Evolutionary conservation across 108 stramenopile species (phyloP).

Genomic region (Pseudonitzschia delicatissima): DNA sequence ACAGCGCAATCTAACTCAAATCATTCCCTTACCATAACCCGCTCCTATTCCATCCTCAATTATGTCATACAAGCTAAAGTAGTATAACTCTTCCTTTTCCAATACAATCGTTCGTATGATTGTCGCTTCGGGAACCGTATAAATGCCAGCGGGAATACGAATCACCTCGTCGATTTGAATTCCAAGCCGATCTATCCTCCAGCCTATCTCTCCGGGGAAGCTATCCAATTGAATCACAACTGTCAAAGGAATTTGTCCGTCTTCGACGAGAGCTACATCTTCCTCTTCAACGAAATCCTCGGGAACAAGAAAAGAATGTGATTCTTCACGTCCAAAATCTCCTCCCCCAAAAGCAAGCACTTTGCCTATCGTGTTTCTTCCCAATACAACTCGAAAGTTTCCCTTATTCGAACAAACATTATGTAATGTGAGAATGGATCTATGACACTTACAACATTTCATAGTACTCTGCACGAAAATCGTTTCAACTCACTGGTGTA

Average conservation of each 20-base stretch:
- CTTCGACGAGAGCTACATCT: neutral
- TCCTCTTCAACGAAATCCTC: constrained; percentile 5
- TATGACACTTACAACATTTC: no score
- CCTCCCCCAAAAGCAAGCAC: constrained; percentile 18
- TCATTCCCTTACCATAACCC: constrained; percentile 15
- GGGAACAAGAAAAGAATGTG: constrained; percentile 13
- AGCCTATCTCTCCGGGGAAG: constrained; percentile 30
- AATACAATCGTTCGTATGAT: constrained; percentile 20
- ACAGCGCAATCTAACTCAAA: neutral
- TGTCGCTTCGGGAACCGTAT: constrained; percentile 13
- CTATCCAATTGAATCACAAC: constrained; percentile 26
- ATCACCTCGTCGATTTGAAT: constrained; percentile 29
- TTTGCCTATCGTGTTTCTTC: constrained; percentile 7
- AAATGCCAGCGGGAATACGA: constrained; percentile 20
- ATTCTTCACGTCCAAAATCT: constrained; percentile 9
- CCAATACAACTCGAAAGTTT: constrained; percentile 19
- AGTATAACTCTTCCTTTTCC: constrained; percentile 32
- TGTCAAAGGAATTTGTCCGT: constrained; percentile 40
- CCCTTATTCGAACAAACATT: neutral
- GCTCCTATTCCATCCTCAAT: constrained; percentile 17
- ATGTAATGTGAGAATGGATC: neutral
- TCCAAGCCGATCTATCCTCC: constrained; percentile 28
- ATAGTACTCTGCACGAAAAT: no score
- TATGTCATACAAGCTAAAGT: constrained; percentile 21
- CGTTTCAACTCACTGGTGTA: constrained; percentile 9